Evolutionary conservation across 1,284 basidiomycete genomes (phyloP), one percentile per base, ranked within the genome.

Genomic region (Cryptococcus jaspeensis): DNA sequence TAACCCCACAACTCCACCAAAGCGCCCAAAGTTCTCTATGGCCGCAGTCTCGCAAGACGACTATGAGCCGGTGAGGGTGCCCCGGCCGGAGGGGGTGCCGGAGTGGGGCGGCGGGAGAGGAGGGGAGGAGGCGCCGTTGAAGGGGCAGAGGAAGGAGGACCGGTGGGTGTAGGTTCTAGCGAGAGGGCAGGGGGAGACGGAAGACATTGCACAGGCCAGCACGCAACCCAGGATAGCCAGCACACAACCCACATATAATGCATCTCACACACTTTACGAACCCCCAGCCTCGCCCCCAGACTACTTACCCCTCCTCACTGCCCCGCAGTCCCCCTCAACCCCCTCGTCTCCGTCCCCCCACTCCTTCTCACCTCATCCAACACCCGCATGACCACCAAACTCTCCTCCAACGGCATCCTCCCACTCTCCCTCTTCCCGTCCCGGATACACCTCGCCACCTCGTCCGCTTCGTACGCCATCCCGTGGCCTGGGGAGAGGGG

Each of bases 21-120:
- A 38, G 36, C 43, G 38, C 38, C 63, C 53, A 57, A 71, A 54
- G 67, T 69, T 72, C 54, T 65, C 62, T 12, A 64, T 76, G 61
- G 57, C 64, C 9, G 57, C 69, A 3, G 58, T 67, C 9, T 53
- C 61, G 1, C 66, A 71, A 50, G 85, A 90, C 52, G 84, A 92
- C 16, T 94, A 91, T 87, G 92, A 96, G 66, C 87, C 86, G n/a
- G 88, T 88, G 62, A 82, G 92, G 41, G 89, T 95, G 42, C 82
- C 84, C 36, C 81, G 93, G 44, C 93, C 92, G 0, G 84, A 84
- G 38, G 92, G 90, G 18, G 77, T 90, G 12, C 87, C 90, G 0
- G 91, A 94, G 69, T 94, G 91, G 92, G 92, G 90, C 56, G 85
- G 89, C 4, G 84, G 87, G n/a, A 87, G 85, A 3, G 60, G 50